Evolutionary conservation across 352 stramenopile genomes (phyloP).

Genomic region (Hyaloperonospora arabidopsidis): DNA sequence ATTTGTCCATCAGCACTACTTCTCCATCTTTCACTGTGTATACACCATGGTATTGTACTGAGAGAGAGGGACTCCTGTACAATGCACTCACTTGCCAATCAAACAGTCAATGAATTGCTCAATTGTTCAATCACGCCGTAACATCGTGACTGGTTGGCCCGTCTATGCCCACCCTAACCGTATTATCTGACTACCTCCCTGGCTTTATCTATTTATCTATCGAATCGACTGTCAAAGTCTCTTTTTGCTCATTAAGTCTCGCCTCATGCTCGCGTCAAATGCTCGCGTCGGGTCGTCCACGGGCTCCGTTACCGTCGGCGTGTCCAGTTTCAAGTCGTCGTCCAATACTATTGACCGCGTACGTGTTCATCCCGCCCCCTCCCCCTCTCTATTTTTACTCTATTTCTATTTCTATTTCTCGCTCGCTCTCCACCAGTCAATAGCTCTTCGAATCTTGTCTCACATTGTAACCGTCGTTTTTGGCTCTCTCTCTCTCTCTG

Average conservation of each 20-base stretch:
- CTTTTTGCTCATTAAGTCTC: not conserved
- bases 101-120: too few relatives aligned
- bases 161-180: too few relatives aligned
- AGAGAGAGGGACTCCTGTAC: too few relatives aligned
- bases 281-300: constrained; percentile 28
- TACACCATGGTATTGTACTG: not conserved
- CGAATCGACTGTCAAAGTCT: not conserved
- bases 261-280: constrained; percentile 33
- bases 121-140: too few relatives aligned
- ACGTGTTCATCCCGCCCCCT: not conserved
- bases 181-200: too few relatives aligned
- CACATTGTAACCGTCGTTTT: not conserved
- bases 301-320: constrained; percentile 18
- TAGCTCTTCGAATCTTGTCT: too few relatives aligned
- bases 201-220: too few relatives aligned
- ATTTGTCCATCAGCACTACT: not conserved
- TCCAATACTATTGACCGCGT: constrained; percentile 50
- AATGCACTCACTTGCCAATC: too few relatives aligned
- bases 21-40: not conserved
- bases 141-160: too few relatives aligned
- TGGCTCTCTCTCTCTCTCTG: not conserved
- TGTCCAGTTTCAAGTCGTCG: constrained; percentile 32
- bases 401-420: too few relatives aligned
- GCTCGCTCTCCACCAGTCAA: too few relatives aligned
- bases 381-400: too few relatives aligned